These are phyloP conservation scores for Protomyces macrosporus DNA, from an alignment of 1,139 yeast species.

Conservation along the genomic window DNA sequence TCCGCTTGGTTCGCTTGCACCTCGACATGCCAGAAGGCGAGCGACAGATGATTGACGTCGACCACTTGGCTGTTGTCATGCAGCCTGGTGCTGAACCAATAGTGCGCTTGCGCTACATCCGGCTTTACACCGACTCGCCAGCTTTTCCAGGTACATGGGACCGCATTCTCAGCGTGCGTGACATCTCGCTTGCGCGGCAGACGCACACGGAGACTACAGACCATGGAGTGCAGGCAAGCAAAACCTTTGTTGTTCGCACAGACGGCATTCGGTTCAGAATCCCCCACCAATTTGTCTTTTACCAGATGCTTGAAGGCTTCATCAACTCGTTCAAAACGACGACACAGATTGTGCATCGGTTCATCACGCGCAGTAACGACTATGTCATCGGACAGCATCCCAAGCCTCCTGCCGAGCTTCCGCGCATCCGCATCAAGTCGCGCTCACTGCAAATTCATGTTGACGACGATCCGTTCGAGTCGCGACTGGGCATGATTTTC, in stretches of 20 bases:
- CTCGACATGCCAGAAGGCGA: slow-evolving; percentile 50
- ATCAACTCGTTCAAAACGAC: slow-evolving; percentile 58
- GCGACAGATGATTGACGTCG: slow-evolving; percentile 51
- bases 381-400: slow-evolving; percentile 43
- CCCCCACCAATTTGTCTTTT: slow-evolving; percentile 61
- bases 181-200: slow-evolving; percentile 30
- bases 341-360: slow-evolving; percentile 52
- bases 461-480: slow-evolving; percentile 86
- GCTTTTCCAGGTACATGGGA: slow-evolving; percentile 47
- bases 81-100: slow-evolving; percentile 37
- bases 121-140: slow-evolving; percentile 56
- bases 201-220: slow-evolving; percentile 1
- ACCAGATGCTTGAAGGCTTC: slow-evolving; percentile 60
- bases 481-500: slow-evolving; percentile 66
- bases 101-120: slow-evolving; percentile 41
- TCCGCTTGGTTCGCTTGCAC: slow-evolving; percentile 40
- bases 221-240: background rate
- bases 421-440: slow-evolving; percentile 51
- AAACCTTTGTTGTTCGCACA: slow-evolving; percentile 21
- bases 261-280: slow-evolving; percentile 43
- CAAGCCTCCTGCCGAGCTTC: slow-evolving; percentile 49
- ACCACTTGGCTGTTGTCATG: slow-evolving; percentile 40
- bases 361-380: slow-evolving; percentile 43
- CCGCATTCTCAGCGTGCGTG: slow-evolving; percentile 38
- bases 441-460: slow-evolving; percentile 48